Evolutionary conservation across 441 rosid species (phyloP).

Genomic region (Populus hybrid): DNA sequence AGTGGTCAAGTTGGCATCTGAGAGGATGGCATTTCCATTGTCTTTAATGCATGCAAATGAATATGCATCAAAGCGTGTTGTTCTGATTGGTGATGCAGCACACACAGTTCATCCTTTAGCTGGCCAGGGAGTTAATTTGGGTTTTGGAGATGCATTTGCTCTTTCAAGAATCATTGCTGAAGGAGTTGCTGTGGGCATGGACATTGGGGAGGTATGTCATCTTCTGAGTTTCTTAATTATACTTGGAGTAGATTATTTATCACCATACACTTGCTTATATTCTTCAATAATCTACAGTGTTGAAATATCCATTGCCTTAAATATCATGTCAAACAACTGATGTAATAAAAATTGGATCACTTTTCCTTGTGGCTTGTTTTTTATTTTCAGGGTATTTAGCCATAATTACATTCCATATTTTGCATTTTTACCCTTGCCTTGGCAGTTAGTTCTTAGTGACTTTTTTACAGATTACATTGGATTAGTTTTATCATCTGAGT

Average conservation of each 20-base stretch:
- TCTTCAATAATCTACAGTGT: background rate
- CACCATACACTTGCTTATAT: background rate
- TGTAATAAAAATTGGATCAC: background rate
- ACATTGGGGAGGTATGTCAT: conserved; percentile 76
- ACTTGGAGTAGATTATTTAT: background rate
- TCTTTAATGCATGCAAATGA: conserved; percentile 74
- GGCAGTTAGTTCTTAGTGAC: background rate
- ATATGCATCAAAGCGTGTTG: conserved; percentile 67
- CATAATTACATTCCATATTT: background rate
- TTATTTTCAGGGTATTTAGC: background rate
- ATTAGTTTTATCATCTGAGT: background rate
- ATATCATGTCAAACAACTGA: background rate
- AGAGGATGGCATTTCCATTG: conserved; percentile 84
- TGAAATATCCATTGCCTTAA: background rate
- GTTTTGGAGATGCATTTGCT: conserved; percentile 80
- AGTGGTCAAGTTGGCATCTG: conserved; percentile 74
- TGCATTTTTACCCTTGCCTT: background rate
- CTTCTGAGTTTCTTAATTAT: conserved; percentile 3
- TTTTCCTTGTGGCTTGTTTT: background rate
- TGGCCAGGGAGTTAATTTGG: conserved; percentile 97
- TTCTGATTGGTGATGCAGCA: conserved; percentile 91
- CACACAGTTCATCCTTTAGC: conserved; percentile 95
- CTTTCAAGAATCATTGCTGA: conserved; percentile 72
- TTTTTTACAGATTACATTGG: background rate
- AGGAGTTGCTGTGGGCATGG: conserved; percentile 82